Base-by-base conservation (phyloP, 2,329 filamentous ascomycete species). In the Calonectria pseudoreteaudii region DNA sequence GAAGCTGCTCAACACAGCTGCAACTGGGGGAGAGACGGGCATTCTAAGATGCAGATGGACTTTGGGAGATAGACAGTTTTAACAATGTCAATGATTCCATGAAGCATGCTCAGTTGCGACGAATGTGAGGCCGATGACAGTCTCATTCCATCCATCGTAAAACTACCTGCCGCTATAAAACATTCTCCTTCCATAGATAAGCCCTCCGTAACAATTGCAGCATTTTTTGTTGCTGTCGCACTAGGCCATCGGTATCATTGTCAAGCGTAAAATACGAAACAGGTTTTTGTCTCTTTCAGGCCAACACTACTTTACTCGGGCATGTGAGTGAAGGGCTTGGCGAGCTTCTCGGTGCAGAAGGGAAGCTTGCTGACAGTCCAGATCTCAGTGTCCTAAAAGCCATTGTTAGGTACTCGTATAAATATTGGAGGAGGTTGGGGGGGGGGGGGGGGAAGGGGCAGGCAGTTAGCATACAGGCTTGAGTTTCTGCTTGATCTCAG, bases 341-440 rank as follows among this genome's bases (percentile, higher is more conserved):
- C 90, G 75, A 93, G 86, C 77, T 89, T 84, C 87, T 94, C 92
- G 86, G 91, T 87, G 86, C 92, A 92, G 86, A 93, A 94, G 20
- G 92, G 92, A 77, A 94, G 88, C 88, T 94, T 94, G 86, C 90
- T 83, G 76, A 87, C 89, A 65, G 91, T 92, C 92, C 92, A 94
- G 85, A 94, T 93, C 86, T 94, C 92, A 78, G 91, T 92, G 79
- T 92, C 89, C 89, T 91, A 31, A 30, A n/a, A 2, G 4, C n/a
- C 23, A 66, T 20, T 66, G 72, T 79, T 41, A 79, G 77, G 5
- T 65, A 34, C 41, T 34, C 2, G 23, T 26, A 28, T 34, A 18
- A 16, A 47, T 62, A 3, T 20, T 41, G 4, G 7, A 38, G 10
- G n/a, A 10, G 13, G 20, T 4, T 11, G 10, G 2, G n/a, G 26